These are phyloP conservation scores for Tremella fuciformis DNA, from an alignment of 768 basidiomycete genomes.

Conservation along the genomic window DNA sequence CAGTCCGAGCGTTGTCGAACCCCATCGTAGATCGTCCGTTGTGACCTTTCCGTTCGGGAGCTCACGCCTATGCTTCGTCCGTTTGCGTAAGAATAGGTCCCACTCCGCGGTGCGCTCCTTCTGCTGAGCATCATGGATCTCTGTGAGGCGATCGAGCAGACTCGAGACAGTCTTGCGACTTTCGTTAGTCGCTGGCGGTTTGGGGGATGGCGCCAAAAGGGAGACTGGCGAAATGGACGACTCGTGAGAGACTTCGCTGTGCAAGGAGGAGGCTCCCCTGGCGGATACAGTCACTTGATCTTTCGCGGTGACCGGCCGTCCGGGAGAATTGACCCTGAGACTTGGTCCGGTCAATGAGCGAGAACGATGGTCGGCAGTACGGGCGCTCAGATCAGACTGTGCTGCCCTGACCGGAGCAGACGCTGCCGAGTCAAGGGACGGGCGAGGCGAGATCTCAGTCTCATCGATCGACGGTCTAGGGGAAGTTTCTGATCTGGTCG, in stretches of 20 bases:
- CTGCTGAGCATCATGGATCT: constrained; percentile 79
- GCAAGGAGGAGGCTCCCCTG: constrained; percentile 34
- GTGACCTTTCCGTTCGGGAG: constrained; percentile 45
- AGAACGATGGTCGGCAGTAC: background rate
- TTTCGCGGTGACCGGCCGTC: constrained; percentile 38
- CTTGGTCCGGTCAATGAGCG: constrained; percentile 1
- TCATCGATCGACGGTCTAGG: constrained; percentile 2
- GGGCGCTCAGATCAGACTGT: background rate
- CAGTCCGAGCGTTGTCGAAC: constrained; percentile 83
- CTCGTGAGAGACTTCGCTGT: constrained; percentile 10
- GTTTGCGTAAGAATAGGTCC: constrained; percentile 75
- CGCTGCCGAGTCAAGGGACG: constrained; percentile 27
- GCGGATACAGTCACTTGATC: constrained; percentile 43
- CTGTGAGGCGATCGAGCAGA: constrained; percentile 72
- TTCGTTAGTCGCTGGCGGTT: background rate
- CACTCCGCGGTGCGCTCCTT: constrained; percentile 64
- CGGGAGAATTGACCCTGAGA: constrained; percentile 20
- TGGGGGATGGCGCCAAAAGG: constrained; percentile 10
- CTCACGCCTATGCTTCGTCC: constrained; percentile 46
- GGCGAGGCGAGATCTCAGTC: constrained; percentile 15
- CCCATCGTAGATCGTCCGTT: constrained; percentile 69
- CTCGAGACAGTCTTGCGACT: constrained; percentile 59
- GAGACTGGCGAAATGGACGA: constrained; percentile 10
- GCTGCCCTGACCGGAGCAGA: background rate
- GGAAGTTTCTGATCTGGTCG: background rate